These are phyloP conservation scores for Lactifluus subvellereus DNA, from an alignment of 768 basidiomycete species.

Conservation along the genomic window DNA sequence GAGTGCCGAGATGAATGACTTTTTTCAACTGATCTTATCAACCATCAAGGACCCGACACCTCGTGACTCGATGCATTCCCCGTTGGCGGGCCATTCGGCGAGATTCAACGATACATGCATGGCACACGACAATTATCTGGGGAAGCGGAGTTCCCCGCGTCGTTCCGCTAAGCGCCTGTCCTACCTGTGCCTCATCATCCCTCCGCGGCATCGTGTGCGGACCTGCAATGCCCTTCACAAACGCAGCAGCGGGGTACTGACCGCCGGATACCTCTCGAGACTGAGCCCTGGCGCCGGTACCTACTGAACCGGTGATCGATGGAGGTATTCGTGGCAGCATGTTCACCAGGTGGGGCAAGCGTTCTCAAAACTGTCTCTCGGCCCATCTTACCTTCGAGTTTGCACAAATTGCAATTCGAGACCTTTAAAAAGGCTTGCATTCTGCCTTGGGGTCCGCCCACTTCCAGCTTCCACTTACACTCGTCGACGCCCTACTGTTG, in stretches of 20 bases:
- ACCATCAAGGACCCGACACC: constrained; percentile 20
- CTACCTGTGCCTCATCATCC: constrained; percentile 7
- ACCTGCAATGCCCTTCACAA: constrained; percentile 22
- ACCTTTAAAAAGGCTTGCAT: constrained; percentile 13
- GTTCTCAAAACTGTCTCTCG: neutral
- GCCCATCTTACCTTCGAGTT: neutral
- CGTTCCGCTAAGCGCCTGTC: constrained; percentile 9
- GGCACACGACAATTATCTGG: constrained; percentile 7
- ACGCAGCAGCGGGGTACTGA: constrained; percentile 13
- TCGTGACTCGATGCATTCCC: constrained; percentile 6
- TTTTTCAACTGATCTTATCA: constrained; percentile 22
- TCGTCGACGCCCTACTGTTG: neutral
- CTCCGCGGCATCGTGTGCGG: constrained; percentile 10
- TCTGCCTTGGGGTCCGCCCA: neutral
- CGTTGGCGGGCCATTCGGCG: neutral
- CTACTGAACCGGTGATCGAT: constrained; percentile 19
- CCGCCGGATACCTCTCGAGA: constrained; percentile 5
- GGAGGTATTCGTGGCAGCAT: constrained; percentile 9
- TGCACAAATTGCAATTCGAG: constrained; percentile 21
- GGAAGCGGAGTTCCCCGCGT: constrained; percentile 13
- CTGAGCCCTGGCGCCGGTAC: constrained; percentile 10
- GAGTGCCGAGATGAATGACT: neutral
- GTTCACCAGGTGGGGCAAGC: constrained; percentile 8
- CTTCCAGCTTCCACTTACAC: constrained; percentile 1
- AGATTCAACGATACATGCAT: neutral